phyloP scores from a whole-genome alignment of 1,284 basidiomycete genomes.

The Phlebopus sp. region DNA sequence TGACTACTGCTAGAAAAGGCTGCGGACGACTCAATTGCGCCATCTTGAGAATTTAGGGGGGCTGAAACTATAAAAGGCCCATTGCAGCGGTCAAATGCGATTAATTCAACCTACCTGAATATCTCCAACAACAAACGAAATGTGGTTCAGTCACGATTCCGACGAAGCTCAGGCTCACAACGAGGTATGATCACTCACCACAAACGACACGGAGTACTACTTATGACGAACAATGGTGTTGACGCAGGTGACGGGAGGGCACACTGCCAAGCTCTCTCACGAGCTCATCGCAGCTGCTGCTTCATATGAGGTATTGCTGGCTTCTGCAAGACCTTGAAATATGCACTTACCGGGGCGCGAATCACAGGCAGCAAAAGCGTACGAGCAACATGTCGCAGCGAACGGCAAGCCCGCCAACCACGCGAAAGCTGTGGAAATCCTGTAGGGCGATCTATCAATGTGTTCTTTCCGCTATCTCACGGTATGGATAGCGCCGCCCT shows the following conservation, averaged over 20 bases:
- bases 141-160: conserved; percentile 25
- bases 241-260: conserved; percentile 18
- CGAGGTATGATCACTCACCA: conserved; percentile 6
- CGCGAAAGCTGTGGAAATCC: conserved; percentile 20
- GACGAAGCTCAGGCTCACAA: conserved; percentile 20
- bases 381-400: conserved; percentile 20
- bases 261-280: conserved; percentile 26
- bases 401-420: conserved; percentile 24
- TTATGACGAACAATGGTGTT: neutral
- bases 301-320: conserved; percentile 21
- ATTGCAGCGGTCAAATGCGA: too few species aligned
- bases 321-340: neutral
- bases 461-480: neutral
- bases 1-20: too few species aligned
- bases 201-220: too few species aligned
- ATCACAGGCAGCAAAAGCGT: conserved; percentile 28
- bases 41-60: too few species aligned
- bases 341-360: neutral
- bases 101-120: too few species aligned
- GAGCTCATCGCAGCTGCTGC: conserved; percentile 27
- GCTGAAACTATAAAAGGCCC: too few species aligned
- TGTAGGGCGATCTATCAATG: conserved; percentile 16
- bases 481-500: conserved; percentile 20
- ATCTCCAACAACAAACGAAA: conserved; percentile 1
- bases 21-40: too few species aligned